A percentile compares a stretch with the other conserved stretches of the same genome.
These are phyloP conservation scores for Acacia pycnantha DNA, from an alignment of 331 rosid genomes.

Conservation along the genomic window DNA sequence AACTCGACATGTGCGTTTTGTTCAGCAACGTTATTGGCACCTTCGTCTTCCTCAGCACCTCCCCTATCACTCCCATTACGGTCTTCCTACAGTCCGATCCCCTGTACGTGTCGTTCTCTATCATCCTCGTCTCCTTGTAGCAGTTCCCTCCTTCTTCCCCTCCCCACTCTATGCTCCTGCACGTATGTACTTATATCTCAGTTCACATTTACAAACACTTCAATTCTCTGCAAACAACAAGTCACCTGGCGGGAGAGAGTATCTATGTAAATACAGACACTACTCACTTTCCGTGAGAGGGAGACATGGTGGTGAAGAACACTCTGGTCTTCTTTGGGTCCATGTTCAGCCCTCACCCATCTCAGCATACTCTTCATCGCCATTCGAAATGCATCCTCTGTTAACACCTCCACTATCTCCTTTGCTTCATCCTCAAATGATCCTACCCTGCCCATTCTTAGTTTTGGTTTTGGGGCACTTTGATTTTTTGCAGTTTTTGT, in stretches of 20 bases:
- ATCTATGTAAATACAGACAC: background rate
- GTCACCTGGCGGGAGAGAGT: too few species aligned
- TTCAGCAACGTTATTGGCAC: constrained; percentile 80
- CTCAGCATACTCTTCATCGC: constrained; percentile 86
- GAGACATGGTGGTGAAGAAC: constrained; percentile 99
- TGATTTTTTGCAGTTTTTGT: background rate
- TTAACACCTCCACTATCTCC: constrained; percentile 65
- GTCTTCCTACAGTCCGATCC: constrained; percentile 66
- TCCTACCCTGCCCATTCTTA: constrained; percentile 55
- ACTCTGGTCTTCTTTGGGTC: constrained; percentile 76
- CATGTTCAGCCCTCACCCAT: constrained; percentile 80
- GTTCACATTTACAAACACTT: background rate
- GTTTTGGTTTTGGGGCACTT: background rate
- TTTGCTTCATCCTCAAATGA: constrained; percentile 78
- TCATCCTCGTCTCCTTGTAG: constrained; percentile 76
- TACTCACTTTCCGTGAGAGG: constrained; percentile 79
- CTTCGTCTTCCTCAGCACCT: constrained; percentile 62
- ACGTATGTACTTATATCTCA: background rate
- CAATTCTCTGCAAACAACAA: background rate
- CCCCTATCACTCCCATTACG: constrained; percentile 78
- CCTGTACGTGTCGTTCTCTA: constrained; percentile 75
- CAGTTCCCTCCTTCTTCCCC: constrained; percentile 68
- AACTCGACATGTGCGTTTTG: constrained; percentile 79
- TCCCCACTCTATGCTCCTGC: constrained; percentile 90
- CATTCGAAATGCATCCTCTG: constrained; percentile 84